Conservation (phyloP, 1,284 basidiomycete species). For the Ganoderma leucocontextum region DNA sequence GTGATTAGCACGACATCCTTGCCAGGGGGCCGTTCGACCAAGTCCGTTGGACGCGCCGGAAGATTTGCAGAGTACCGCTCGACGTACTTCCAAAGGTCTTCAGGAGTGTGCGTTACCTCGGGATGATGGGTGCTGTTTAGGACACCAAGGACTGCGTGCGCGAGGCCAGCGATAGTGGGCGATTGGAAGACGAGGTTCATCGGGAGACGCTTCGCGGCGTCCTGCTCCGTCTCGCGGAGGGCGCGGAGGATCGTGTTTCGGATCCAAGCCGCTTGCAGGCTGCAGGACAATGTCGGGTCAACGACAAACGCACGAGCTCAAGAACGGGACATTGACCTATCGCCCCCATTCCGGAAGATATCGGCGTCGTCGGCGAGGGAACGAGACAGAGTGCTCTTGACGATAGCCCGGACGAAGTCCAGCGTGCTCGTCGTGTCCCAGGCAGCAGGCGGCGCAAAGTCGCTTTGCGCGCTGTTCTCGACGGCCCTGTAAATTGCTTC, state of each 20-base stretch:
- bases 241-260: constrained; percentile 43
- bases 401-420: constrained; percentile 37
- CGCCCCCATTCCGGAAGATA: constrained; percentile 46
- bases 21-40: background rate
- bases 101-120: background rate
- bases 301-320: too few species aligned
- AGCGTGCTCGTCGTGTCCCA: constrained; percentile 35
- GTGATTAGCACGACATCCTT: constrained; percentile 44
- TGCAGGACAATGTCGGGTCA: constrained; percentile 12
- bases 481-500: constrained; percentile 41
- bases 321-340: constrained; percentile 39
- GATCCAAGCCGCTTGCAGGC: constrained; percentile 48
- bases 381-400: constrained; percentile 37
- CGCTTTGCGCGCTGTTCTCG: constrained; percentile 32
- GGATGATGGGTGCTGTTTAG: background rate
- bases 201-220: constrained; percentile 29
- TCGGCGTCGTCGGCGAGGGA: constrained; percentile 20
- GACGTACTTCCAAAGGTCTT: constrained; percentile 42
- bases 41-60: background rate
- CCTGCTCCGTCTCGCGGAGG: constrained; percentile 30
- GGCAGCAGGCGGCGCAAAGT: constrained; percentile 29
- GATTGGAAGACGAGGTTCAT: constrained; percentile 45
- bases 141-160: background rate
- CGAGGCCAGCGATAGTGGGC: constrained; percentile 42
- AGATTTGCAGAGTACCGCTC: constrained; percentile 16